A percentile compares a stretch with the other conserved stretches of the same genome.
Evolutionary conservation across 2,329 filamentous ascomycete genomes (phyloP).

Genomic region (Monosporascus sp.): DNA sequence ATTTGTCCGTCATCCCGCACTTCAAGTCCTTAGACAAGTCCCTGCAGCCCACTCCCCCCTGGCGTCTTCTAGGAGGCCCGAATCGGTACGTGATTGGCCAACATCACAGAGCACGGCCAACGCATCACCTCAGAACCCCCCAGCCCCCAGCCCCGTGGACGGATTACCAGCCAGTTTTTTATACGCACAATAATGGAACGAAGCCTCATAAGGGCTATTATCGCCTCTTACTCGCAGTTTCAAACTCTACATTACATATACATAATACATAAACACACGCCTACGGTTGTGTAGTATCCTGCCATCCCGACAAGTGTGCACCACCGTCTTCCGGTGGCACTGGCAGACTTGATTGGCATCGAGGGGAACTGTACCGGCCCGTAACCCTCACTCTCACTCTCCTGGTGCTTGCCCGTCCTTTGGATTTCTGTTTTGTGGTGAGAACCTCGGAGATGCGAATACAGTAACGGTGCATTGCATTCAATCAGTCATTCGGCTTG

Average conservation of each 20-base stretch:
- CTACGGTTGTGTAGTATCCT: neutral
- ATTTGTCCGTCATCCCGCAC: neutral
- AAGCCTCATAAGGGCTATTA: neutral
- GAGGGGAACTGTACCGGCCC: neutral
- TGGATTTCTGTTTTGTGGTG: neutral
- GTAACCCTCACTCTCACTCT: neutral
- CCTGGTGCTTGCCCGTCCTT: neutral
- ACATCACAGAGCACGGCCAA: slow-evolving; percentile 20
- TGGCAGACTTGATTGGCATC: neutral
- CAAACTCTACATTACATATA: neutral
- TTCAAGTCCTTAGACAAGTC: neutral
- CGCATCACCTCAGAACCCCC: slow-evolving; percentile 16
- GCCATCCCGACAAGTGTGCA: neutral
- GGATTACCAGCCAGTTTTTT: neutral
- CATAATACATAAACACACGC: too few species aligned
- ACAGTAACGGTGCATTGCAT: too few species aligned
- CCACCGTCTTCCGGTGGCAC: neutral
- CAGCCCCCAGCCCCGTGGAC: neutral
- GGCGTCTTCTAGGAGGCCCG: slow-evolving; percentile 5
- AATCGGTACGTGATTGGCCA: slow-evolving; percentile 15
- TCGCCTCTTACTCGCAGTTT: neutral
- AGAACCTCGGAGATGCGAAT: too few species aligned
- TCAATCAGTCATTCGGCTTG: too few species aligned
- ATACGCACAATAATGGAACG: neutral
- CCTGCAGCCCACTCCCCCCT: neutral